These are phyloP conservation scores for Neurospora hispaniola DNA, from an alignment of 495 filamentous ascomycete species.

Conservation along the genomic window DNA sequence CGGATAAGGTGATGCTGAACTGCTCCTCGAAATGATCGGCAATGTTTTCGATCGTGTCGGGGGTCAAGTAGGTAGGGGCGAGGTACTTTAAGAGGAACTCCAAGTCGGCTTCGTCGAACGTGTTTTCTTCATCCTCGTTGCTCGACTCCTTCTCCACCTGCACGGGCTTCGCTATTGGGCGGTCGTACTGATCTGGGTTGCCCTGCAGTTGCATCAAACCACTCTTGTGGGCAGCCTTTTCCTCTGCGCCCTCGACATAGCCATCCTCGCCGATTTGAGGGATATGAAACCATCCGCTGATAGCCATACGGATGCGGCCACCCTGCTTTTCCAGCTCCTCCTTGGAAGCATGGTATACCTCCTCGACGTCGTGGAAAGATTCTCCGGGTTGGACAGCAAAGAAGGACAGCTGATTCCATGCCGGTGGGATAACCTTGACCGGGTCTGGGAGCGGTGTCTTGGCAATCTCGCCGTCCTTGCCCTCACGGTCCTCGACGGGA, in stretches of 20 bases:
- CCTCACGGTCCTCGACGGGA: conserved; percentile 54
- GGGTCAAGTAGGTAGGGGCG: conserved; percentile 82
- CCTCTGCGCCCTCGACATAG: conserved; percentile 78
- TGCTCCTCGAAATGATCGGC: conserved; percentile 67
- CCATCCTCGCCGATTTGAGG: conserved; percentile 94
- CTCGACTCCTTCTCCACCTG: conserved; percentile 38
- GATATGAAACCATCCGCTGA: conserved; percentile 99
- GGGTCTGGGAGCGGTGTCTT: conserved; percentile 68
- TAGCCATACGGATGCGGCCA: conserved; percentile 82
- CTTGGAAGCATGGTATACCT: conserved; percentile 64
- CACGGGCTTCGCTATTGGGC: conserved; percentile 54
- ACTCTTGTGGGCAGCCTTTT: conserved; percentile 75
- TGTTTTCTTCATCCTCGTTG: conserved; percentile 29
- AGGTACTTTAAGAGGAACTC: conserved; percentile 85
- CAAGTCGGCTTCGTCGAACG: conserved; percentile 59
- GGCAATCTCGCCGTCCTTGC: conserved; percentile 56
- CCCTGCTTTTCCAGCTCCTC: conserved; percentile 49
- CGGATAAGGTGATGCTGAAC: conserved; percentile 67
- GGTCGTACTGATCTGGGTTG: conserved; percentile 78
- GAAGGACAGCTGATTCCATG: conserved; percentile 95
- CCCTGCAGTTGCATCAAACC: conserved; percentile 84
- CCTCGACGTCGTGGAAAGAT: conserved; percentile 98
- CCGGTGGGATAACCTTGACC: conserved; percentile 72
- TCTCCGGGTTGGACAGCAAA: conserved; percentile 95
- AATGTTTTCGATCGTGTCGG: conserved; percentile 79